A percentile compares a stretch with the other conserved stretches of the same genome.
phyloP scores from a whole-genome alignment of 108 stramenopile species.

The Skeletonema tropicum region DNA sequence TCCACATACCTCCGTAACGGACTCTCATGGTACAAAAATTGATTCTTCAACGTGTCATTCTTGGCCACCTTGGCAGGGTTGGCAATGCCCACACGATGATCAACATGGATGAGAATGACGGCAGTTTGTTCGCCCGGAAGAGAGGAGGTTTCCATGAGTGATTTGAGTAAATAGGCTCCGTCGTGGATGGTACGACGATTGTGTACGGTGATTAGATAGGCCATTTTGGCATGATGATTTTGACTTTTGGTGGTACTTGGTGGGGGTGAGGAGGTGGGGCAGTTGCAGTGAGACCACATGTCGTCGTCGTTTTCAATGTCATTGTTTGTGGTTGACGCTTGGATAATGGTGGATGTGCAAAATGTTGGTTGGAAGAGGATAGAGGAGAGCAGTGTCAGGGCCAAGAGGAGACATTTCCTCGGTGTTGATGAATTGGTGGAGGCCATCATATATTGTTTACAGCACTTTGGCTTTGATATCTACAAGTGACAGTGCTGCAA shows the following conservation, averaged over 20 bases:
- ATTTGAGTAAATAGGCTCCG: conserved; percentile 65
- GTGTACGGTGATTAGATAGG: conserved; percentile 82
- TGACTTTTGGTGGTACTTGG: neutral
- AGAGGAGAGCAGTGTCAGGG: neutral
- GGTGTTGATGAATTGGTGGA: neutral
- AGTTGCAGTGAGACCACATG: conserved; percentile 40
- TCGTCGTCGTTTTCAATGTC: neutral
- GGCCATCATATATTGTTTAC: too few relatives aligned
- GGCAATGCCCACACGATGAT: conserved; percentile 48
- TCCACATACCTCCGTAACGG: conserved; percentile 61
- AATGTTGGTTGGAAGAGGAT: neutral
- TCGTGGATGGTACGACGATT: conserved; percentile 79
- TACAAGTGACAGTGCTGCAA: too few relatives aligned
- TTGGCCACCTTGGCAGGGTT: neutral
- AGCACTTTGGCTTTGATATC: too few relatives aligned
- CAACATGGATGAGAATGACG: conserved; percentile 81
- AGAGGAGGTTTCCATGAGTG: conserved; percentile 62
- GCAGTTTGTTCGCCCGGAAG: conserved; percentile 40
- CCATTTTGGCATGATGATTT: conserved; percentile 53
- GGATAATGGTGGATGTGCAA: neutral
- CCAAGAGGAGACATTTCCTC: neutral
- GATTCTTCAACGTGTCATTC: conserved; percentile 15
- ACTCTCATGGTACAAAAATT: conserved; percentile 49
- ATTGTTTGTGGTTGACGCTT: neutral
- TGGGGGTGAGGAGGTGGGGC: conserved; percentile 23